A percentile compares a stretch with the other conserved stretches of the same genome.
Conservation (phyloP, 208 protist genomes). For the Leishmania arabica region DNA sequence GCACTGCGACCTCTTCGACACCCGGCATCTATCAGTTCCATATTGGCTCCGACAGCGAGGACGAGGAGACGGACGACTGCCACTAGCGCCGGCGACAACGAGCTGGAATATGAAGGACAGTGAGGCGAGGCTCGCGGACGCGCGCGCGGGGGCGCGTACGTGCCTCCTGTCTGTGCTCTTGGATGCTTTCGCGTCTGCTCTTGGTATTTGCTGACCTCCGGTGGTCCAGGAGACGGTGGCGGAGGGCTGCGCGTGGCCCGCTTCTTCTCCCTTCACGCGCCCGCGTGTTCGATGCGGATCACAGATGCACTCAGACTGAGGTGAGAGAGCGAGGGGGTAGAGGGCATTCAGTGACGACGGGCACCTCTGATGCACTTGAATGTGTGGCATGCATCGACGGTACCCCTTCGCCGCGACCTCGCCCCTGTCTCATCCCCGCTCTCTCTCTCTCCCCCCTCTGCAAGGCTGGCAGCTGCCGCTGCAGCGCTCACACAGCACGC, state of each 20-base stretch:
- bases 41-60: conserved; percentile 28
- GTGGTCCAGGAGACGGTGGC: too few species aligned
- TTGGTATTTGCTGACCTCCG: neutral
- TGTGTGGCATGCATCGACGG: neutral
- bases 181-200: neutral
- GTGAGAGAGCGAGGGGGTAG: neutral
- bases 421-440: too few species aligned
- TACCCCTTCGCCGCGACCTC: too few species aligned
- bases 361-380: neutral
- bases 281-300: neutral
- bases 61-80: neutral
- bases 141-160: neutral
- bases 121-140: neutral
- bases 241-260: too few species aligned
- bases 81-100: neutral
- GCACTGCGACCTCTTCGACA: neutral
- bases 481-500: neutral
- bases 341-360: neutral
- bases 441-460: too few species aligned
- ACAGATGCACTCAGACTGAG: neutral
- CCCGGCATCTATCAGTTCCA: conserved; percentile 27
- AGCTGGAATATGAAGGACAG: neutral
- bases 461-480: neutral
- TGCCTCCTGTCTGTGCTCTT: neutral
- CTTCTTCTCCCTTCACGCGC: neutral